Evolutionary conservation across 2,329 filamentous ascomycete genomes (phyloP).

Genomic region (Hypoxylon sp.): DNA sequence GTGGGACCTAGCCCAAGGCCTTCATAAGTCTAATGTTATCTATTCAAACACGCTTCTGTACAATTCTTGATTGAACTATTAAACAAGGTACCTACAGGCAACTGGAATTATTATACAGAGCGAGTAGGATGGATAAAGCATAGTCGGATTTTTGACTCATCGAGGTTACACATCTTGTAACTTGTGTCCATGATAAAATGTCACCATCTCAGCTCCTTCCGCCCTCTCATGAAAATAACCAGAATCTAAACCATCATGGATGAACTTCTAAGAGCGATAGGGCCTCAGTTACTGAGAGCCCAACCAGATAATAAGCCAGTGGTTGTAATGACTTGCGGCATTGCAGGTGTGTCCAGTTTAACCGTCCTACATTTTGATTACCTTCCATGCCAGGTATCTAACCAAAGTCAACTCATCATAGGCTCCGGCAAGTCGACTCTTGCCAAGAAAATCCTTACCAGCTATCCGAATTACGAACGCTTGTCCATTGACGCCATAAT

Average conservation of each 20-base stretch:
- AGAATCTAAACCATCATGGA: constrained; percentile 58
- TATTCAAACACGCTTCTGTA: too few relatives aligned
- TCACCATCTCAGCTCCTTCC: not conserved
- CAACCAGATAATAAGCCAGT: constrained; percentile 45
- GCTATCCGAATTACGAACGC: constrained; percentile 47
- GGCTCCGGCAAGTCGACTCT: not conserved
- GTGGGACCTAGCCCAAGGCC: too few relatives aligned
- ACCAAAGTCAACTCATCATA: not conserved
- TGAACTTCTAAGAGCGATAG: constrained; percentile 27
- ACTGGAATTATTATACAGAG: too few relatives aligned
- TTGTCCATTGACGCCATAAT: constrained; percentile 50
- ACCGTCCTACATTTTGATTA: too few relatives aligned
- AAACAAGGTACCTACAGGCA: too few relatives aligned
- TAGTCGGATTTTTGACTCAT: not conserved
- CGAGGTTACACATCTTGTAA: not conserved
- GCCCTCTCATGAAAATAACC: too few relatives aligned
- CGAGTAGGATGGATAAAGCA: too few relatives aligned
- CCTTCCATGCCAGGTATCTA: not conserved
- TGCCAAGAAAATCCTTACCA: constrained; percentile 45
- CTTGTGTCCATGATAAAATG: not conserved
- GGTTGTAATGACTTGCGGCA: not conserved
- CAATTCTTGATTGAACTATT: too few relatives aligned
- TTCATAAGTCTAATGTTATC: too few relatives aligned
- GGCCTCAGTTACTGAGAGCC: constrained; percentile 28
- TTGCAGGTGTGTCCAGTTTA: not conserved